phyloP scores from a whole-genome alignment of 176 grass and related monocot genomes.

The Otatea glauca region DNA sequence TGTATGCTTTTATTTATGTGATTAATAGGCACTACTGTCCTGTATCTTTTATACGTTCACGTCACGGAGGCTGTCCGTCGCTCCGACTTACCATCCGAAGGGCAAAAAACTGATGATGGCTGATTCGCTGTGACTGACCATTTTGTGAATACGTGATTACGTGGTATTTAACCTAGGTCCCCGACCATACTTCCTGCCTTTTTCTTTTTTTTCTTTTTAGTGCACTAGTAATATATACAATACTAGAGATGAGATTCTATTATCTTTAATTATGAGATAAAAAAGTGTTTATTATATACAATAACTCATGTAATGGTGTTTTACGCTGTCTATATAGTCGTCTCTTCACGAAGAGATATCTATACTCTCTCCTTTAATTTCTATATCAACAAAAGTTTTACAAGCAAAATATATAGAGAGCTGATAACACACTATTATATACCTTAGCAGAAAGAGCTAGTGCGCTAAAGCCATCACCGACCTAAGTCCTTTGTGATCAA shows the following conservation, averaged over 20 bases:
- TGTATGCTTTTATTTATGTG: neutral
- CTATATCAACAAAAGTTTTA: no score
- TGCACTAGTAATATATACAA: neutral
- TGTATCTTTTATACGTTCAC: neutral
- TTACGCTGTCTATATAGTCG: no score
- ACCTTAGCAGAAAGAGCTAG: no score
- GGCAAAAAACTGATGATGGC: neutral
- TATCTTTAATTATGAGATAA: no score
- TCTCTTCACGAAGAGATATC: no score
- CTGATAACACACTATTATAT: no score
- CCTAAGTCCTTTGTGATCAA: neutral
- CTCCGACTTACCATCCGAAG: neutral
- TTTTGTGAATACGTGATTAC: neutral
- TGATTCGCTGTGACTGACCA: constrained; percentile 10
- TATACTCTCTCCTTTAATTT: no score
- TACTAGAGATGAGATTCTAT: no score
- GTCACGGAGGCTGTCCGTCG: constrained; percentile 22
- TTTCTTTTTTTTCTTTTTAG: neutral
- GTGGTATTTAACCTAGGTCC: neutral
- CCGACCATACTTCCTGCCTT: neutral
- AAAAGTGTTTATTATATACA: no score
- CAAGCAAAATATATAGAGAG: no score
- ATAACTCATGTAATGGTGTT: no score
- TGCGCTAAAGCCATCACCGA: neutral
- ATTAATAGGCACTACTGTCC: neutral